Conservation (phyloP, 1,139 yeast species). For the Lodderomyces beijingensis region DNA sequence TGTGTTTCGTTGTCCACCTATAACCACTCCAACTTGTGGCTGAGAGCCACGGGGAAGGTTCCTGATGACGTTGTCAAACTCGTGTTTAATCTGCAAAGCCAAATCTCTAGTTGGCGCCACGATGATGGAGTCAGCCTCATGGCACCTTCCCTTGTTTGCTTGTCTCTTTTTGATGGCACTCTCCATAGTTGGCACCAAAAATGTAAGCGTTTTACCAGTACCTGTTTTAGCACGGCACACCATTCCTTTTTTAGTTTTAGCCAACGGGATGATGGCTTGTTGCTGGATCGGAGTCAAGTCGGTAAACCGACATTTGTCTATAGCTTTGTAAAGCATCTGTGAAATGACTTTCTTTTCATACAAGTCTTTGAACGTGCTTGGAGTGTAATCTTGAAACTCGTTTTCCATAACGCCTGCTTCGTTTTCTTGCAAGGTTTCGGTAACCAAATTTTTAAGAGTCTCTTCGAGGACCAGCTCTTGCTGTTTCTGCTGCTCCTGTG, state of each 20-base stretch:
- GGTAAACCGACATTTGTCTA: constrained; percentile 38
- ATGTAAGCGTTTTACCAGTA: constrained; percentile 91
- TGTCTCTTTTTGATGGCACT: constrained; percentile 16
- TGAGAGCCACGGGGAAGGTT: constrained; percentile 15
- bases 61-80: constrained; percentile 44
- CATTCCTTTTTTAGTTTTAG: constrained; percentile 54
- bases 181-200: constrained; percentile 74
- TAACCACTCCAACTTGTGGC: constrained; percentile 23
- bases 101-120: constrained; percentile 91
- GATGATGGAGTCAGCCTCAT: constrained; percentile 52
- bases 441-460: no score
- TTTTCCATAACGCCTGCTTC: no score
- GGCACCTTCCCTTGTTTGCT: constrained; percentile 13
- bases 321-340: constrained; percentile 22
- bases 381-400: constrained; percentile 6
- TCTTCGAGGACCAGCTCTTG: no score
- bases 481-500: no score
- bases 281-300: constrained; percentile 78
- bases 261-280: constrained; percentile 62
- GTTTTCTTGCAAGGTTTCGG: no score
- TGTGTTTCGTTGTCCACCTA: constrained; percentile 36
- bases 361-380: constrained; percentile 10
- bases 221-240: constrained; percentile 93
- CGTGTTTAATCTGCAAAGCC: constrained; percentile 78
- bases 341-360: constrained; percentile 14